Evolutionary conservation across 805 yeast species (phyloP), one percentile per base, ranked within the genome.

Genomic region (Lachancea meyersii): DNA sequence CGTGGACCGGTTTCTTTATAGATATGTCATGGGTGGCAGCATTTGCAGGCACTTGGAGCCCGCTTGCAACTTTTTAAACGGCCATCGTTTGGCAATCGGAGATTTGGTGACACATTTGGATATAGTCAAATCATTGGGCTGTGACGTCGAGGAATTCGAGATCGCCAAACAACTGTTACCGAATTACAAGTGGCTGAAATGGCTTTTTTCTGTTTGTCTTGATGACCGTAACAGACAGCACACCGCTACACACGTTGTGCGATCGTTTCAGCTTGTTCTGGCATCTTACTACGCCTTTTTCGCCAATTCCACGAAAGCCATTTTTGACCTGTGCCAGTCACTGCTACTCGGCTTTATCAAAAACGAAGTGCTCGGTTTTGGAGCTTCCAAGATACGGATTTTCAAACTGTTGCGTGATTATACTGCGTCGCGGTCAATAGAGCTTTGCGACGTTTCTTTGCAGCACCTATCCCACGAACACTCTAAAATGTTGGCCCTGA

Each of bases 211-310:
- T 11, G 35, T 48, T 5, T 23, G 30, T 4, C 26, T 47, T 8
- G 6, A 35, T 6, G 32, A 41, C 13, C 11, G 38, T 17, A 39
- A 41, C 7, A 24, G 40, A 20, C 21, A 33, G 4, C 18, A 22
- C 2, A 19, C n/a, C 11, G 23, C 45, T 8, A 21, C 28, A 3
- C 46, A 40, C n/a, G 24, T 55, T 11, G 41, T 42, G 9, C 33
- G 43, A 9, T 49, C 54, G 24, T 48, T 55, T n/a, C 57, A 58
- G 33, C 26, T 44, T 5, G 20, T 57, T 7, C 16, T 57, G 13
- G 31, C 51, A 1, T 57, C 61, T 1, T 48, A 49, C 35, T 45
- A 43, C 39, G 42, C 53, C 20, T 46, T 19, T 31, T 22, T 46
- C 10, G 40, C 24, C 16, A 31, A 30, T 18, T 28, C 14, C 7